These are phyloP conservation scores for Alternaria conjuncta DNA, from an alignment of 2,329 filamentous ascomycete species.

Conservation along the genomic window DNA sequence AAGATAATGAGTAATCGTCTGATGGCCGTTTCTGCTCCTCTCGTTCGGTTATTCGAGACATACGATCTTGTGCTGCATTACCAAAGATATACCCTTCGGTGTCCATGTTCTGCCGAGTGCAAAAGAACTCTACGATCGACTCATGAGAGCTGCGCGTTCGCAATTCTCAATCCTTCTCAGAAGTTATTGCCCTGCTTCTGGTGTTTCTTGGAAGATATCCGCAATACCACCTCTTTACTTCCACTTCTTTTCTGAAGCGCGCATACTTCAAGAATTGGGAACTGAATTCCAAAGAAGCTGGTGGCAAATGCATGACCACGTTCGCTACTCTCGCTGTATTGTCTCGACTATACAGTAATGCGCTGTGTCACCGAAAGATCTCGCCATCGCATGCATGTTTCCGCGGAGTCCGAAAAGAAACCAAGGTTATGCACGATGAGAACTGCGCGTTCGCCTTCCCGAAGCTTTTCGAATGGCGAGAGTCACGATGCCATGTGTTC, in stretches of 20 bases:
- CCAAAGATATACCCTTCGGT: accelerated
- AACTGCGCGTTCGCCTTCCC: neutral
- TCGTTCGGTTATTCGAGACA: no score
- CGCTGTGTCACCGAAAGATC: neutral
- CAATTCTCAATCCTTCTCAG: neutral
- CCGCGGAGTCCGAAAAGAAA: neutral
- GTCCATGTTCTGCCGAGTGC: neutral
- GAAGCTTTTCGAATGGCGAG: neutral
- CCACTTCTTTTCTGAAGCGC: neutral
- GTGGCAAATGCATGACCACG: neutral
- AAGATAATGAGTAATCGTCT: no score
- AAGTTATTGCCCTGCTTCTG: neutral
- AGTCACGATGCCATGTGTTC: accelerated
- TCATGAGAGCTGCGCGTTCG: neutral
- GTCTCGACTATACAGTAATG: neutral
- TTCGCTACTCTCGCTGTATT: neutral
- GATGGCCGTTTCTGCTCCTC: neutral
- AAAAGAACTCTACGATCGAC: accelerated
- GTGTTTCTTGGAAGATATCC: neutral
- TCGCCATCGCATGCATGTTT: neutral
- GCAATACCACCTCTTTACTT: neutral
- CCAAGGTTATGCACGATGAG: neutral
- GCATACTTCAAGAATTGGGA: neutral
- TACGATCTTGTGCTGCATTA: neutral
- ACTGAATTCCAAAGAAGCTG: neutral